Evolutionary conservation across 2,329 filamentous ascomycete species (phyloP).

Genomic region (Alternaria panax): DNA sequence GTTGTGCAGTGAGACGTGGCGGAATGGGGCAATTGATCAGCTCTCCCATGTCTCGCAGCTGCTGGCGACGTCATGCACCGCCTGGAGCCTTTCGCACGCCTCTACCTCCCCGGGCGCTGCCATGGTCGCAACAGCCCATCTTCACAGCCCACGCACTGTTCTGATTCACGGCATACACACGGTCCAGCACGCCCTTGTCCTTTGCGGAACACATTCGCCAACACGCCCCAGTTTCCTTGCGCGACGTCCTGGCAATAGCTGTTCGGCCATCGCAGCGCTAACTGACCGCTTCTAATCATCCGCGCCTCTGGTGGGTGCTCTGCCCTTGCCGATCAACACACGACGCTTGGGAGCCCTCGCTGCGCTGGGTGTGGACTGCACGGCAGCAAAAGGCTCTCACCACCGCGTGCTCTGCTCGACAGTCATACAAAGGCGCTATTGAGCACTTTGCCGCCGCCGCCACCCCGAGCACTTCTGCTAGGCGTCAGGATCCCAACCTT

Average conservation of each 20-base stretch:
- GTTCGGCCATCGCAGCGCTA: conserved; percentile 17
- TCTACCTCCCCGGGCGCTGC: background rate
- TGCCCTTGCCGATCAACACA: conserved; percentile 8
- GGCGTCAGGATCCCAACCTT: background rate
- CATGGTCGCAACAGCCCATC: background rate
- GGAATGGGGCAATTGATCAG: conserved; percentile 10
- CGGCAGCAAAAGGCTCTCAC: background rate
- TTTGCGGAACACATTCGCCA: background rate
- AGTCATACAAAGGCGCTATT: conserved; percentile 1
- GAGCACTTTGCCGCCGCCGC: conserved; percentile 13
- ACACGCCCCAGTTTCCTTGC: conserved; percentile 1
- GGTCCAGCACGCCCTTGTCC: background rate
- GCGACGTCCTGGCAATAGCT: conserved; percentile 1
- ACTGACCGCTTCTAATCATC: conserved; percentile 20
- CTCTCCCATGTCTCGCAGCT: conserved; percentile 3
- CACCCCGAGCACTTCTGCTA: conserved; percentile 5
- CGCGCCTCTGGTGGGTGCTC: conserved; percentile 9
- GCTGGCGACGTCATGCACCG: conserved; percentile 16
- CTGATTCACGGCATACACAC: background rate
- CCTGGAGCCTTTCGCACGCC: background rate
- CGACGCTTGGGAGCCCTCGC: background rate
- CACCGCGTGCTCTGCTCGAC: background rate
- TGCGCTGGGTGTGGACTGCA: background rate
- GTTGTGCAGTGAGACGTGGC: conserved; percentile 6
- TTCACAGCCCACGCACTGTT: background rate